phyloP scores from a whole-genome alignment of 2,329 filamentous ascomycete species.

The Calonectria henricotiae region DNA sequence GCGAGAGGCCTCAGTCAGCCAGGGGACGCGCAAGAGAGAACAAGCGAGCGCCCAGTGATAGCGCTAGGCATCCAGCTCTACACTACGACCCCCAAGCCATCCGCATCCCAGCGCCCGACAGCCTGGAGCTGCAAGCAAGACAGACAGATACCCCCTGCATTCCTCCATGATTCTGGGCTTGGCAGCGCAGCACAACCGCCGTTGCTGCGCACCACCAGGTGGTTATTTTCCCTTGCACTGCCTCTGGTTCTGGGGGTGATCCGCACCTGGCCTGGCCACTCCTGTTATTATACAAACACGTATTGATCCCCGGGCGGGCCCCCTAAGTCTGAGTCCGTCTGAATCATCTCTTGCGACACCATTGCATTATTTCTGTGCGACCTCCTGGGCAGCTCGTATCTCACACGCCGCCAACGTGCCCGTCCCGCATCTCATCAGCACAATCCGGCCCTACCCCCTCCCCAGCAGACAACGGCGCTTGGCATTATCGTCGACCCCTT shows the following conservation, averaged over 20 bases:
- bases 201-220: constrained; percentile 23
- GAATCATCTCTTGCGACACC: constrained; percentile 29
- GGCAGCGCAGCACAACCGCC: constrained; percentile 19
- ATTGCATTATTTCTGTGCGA: constrained; percentile 26
- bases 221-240: constrained; percentile 29
- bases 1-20: constrained; percentile 14
- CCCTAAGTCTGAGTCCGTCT: constrained; percentile 31
- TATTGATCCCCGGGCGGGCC: constrained; percentile 36
- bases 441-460: constrained; percentile 22
- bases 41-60: constrained; percentile 2
- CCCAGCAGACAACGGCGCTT: constrained; percentile 35
- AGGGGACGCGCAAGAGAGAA: constrained; percentile 9
- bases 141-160: constrained; percentile 21
- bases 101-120: constrained; percentile 14
- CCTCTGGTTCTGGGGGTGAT: constrained; percentile 36
- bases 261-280: constrained; percentile 25
- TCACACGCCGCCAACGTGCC: constrained; percentile 29
- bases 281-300: constrained; percentile 40
- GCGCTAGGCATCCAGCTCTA: constrained; percentile 8
- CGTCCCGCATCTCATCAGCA: constrained; percentile 35
- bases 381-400: constrained; percentile 36
- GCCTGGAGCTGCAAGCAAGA: constrained; percentile 23
- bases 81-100: constrained; percentile 11
- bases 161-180: constrained; percentile 25
- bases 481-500: constrained; percentile 31